phyloP scores from a whole-genome alignment of 164 flowering plant genomes.

The Nymphaea colorata region DNA sequence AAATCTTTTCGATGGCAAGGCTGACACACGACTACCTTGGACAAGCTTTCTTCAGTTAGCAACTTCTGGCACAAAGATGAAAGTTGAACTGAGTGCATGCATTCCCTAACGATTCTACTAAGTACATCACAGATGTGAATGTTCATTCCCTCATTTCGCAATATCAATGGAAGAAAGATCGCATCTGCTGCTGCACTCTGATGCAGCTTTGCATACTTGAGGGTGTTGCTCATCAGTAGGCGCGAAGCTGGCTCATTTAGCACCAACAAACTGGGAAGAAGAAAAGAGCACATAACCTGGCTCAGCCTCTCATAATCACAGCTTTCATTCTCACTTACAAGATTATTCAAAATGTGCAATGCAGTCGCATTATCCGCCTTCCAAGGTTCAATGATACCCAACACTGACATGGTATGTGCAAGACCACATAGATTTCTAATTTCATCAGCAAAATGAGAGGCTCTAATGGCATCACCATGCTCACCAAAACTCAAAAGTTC shows the following conservation, averaged over 20 bases:
- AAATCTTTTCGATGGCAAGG: conserved; percentile 34
- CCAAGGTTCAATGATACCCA: conserved; percentile 66
- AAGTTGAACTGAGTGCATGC: conserved; percentile 68
- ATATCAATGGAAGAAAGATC: conserved; percentile 42
- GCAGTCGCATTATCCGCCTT: conserved; percentile 50
- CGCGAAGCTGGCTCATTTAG: conserved; percentile 53
- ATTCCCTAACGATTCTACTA: conserved; percentile 49
- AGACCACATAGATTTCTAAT: conserved; percentile 34
- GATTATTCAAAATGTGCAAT: conserved; percentile 38
- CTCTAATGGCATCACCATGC: conserved; percentile 26
- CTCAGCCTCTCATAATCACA: conserved; percentile 37
- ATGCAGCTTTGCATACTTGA: conserved; percentile 51
- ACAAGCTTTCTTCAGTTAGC: conserved; percentile 24
- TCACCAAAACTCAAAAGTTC: conserved; percentile 30
- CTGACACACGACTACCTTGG: conserved; percentile 18
- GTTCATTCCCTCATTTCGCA: conserved; percentile 44
- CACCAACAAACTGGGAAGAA: conserved; percentile 54
- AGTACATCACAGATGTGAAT: conserved; percentile 40
- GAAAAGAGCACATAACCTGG: conserved; percentile 43
- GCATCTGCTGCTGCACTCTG: conserved; percentile 59
- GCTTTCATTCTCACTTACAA: conserved; percentile 19
- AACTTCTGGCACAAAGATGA: conserved; percentile 66
- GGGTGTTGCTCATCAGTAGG: conserved; percentile 27
- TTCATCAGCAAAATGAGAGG: conserved; percentile 30
- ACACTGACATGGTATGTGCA: conserved; percentile 19